Conservation (phyloP, 208 protist species). For the Sergeia podlipaevii region DNA sequence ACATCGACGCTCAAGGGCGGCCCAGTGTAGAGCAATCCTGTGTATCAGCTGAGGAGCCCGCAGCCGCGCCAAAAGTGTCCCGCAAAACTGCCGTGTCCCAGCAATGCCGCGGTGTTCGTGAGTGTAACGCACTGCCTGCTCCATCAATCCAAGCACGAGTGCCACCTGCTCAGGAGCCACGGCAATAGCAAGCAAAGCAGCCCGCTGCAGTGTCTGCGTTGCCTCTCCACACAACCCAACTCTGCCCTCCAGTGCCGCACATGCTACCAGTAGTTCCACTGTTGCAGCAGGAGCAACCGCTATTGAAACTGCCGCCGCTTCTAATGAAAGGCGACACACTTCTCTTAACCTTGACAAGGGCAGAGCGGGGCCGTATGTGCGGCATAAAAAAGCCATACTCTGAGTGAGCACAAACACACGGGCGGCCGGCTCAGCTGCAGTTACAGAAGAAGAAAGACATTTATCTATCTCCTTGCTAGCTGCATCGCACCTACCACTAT, state of each 20-base stretch:
- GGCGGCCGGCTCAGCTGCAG: slow-evolving; percentile 44
- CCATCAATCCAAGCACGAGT: slow-evolving; percentile 41
- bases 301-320: slow-evolving; percentile 28
- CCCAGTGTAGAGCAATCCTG: slow-evolving; percentile 73
- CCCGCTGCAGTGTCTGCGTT: slow-evolving; percentile 28
- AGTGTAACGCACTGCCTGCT: slow-evolving; percentile 46
- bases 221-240: slow-evolving; percentile 55
- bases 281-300: slow-evolving; percentile 21
- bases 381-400: slow-evolving; percentile 54
- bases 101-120: slow-evolving; percentile 38
- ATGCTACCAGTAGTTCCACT: slow-evolving; percentile 54
- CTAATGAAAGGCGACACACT: slow-evolving; percentile 38
- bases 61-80: slow-evolving; percentile 25
- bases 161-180: slow-evolving; percentile 10
- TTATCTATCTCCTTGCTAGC: too few species aligned
- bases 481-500: slow-evolving; percentile 11
- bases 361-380: slow-evolving; percentile 21
- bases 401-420: slow-evolving; percentile 57
- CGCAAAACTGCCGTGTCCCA: slow-evolving; percentile 34
- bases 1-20: slow-evolving; percentile 61
- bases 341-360: slow-evolving; percentile 70
- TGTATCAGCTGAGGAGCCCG: slow-evolving; percentile 38
- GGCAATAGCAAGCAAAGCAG: slow-evolving; percentile 17
- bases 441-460: slow-evolving; percentile 21
- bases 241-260: slow-evolving; percentile 45